phyloP scores from a whole-genome alignment of 1,139 yeast genomes.

The Diutina pseudorugosa region DNA sequence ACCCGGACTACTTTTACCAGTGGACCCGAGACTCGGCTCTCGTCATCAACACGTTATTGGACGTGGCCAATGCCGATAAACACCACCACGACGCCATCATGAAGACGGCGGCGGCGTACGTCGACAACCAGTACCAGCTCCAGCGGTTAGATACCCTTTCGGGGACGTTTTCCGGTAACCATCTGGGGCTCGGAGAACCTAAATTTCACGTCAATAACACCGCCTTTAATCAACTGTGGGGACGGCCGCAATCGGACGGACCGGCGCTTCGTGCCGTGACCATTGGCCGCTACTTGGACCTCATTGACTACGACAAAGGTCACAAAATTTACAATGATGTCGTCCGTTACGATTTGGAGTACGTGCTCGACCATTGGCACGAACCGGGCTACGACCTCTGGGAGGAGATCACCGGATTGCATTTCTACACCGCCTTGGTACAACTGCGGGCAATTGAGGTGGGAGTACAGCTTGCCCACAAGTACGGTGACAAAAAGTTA shows the following conservation, averaged over 20 bases:
- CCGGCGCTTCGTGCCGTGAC: conserved; percentile 75
- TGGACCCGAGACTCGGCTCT: conserved; percentile 91
- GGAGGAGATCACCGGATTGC: conserved; percentile 75
- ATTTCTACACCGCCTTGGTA: conserved; percentile 67
- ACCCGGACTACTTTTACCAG: conserved; percentile 76
- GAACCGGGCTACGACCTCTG: conserved; percentile 71
- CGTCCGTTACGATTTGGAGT: conserved; percentile 61
- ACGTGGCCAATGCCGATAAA: conserved; percentile 30
- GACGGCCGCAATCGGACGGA: conserved; percentile 93
- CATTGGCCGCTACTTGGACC: conserved; percentile 41
- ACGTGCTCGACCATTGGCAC: conserved; percentile 53
- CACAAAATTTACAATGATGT: conserved; percentile 35
- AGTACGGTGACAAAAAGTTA: conserved; percentile 21
- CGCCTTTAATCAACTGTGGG: conserved; percentile 63
- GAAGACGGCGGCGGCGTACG: conserved; percentile 42
- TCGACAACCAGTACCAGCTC: conserved; percentile 41
- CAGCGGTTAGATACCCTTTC: conserved; percentile 62
- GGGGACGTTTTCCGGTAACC: conserved; percentile 41
- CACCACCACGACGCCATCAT: conserved; percentile 8
- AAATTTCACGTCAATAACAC: conserved; percentile 60
- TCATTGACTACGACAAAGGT: conserved; percentile 17
- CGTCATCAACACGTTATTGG: conserved; percentile 55
- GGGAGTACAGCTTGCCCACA: conserved; percentile 38
- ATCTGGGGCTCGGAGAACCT: conserved; percentile 76
- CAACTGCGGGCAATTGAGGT: conserved; percentile 58